Evolutionary conservation across 306 rosid species (phyloP), one percentile per base, ranked within the genome.

Genomic region (Ormosia emarginata): DNA sequence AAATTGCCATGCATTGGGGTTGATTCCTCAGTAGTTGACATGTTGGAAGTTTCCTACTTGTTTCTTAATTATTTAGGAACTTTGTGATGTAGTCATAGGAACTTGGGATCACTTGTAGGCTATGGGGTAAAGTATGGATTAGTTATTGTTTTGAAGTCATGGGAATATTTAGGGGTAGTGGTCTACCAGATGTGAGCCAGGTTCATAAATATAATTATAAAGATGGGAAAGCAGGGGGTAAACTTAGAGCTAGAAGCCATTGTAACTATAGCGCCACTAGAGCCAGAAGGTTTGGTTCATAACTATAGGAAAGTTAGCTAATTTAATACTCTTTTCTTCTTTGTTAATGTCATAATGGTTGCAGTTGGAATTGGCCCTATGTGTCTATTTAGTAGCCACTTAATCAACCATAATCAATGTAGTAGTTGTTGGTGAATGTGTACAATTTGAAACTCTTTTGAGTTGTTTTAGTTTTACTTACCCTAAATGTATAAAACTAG

Each of bases 281-380:
- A 87, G 33, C 97, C 78, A 0, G 98, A 94, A 86, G 88, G 75
- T 40, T 83, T 84, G 69, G 78, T 88, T 41, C 85, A 89, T 18
- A 84, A 67, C 57, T 90, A 88, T 67, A 89, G 94, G 84, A 90
- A 75, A 87, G 77, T 43, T 78, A 15, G 49, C 68, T 80, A 75
- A 41, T 72, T 65, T 30, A 53, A 10, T 36, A 32, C 8, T 17
- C 11, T 13, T 46, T 58, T 10, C 39, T 13, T 69, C 15, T 49
- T 49, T 47, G 49, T 49, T 11, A 33, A 44, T 14, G 8, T 52
- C 34, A 72, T 34, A 29, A 34, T 39, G 62, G 53, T 32, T 37
- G 11, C 52, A n/a, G 46, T 5, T 65, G 14, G 18, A 67, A 62
- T 67, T 65, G 33, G 70, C 52, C 7, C 29, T 30, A 4, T 57